Base-by-base conservation (phyloP, 129 eudicot genomes). In the Flaveria ramosissima region DNA sequence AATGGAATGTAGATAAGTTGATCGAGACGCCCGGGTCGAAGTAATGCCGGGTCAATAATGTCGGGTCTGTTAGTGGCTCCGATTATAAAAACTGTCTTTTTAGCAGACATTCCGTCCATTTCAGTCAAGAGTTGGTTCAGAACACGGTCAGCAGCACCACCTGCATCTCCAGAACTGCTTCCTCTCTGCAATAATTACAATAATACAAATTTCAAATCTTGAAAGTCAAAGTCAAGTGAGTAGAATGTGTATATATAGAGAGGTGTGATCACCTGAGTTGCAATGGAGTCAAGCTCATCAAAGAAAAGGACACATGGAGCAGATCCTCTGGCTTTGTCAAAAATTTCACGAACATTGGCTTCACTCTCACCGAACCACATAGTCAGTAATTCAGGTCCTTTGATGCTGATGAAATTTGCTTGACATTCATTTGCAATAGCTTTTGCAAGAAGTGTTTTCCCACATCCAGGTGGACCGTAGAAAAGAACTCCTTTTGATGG, bases 1-100 rank as follows among this genome's bases (percentile, higher is more conserved):
- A 77, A 71, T 8, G 81, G 81, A 57, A 77, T 77, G 23, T 68
- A 62, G 13, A 70, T 78, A 36, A 78, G 57, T 16, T 78, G 82
- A 51, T 71, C 74, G 7, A 77, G 81, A 27, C 52, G 52, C 52
- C 52, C 52, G 5, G 52, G 52, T 13, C 52, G 16, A 47, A 47
- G 52, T 47, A 47, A 47, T 47, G 52, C 52, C 0, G 52, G 52
- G 16, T 47, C 52, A 47, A 47, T 47, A 47, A 47, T 47, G n/a
- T 13, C 52, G 6, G 52, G 52, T 0, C 52, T 47, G 6, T 47
- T 47, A 47, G 52, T 47, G 52, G 52, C 52, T 47, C 52, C 52
- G 14, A 47, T 47, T 47, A 47, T 13, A 1, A 47, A 47, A 47
- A 47, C 52, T 0, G 52, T 47, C 52, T 45, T 45, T 2, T 45